These are phyloP conservation scores for Ophiostoma sp. DNA, from an alignment of 2,329 filamentous ascomycete genomes.

Conservation along the genomic window DNA sequence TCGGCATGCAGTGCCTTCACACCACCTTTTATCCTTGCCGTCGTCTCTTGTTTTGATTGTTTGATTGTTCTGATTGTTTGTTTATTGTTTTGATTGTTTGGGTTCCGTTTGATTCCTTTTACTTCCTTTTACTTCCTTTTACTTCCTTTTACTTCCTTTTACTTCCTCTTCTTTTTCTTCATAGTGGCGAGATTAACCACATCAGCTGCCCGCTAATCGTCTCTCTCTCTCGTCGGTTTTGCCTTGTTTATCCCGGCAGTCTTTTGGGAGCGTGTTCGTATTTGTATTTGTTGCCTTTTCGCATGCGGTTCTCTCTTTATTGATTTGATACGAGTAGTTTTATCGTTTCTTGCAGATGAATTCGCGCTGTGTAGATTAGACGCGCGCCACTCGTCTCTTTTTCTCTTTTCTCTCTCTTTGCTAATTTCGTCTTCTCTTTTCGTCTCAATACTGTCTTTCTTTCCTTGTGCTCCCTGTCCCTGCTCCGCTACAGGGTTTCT, in stretches of 20 bases:
- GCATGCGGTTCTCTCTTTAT: not conserved
- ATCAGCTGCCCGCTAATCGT: not conserved
- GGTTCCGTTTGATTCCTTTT: not conserved
- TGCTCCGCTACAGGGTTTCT: conserved; percentile 1
- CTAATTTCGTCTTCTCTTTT: not conserved
- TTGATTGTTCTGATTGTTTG: no score
- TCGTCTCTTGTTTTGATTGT: not conserved
- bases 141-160: not conserved
- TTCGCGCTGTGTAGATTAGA: not conserved
- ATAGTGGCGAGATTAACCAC: no score
- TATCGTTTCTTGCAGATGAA: not conserved
- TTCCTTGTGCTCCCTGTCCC: not conserved
- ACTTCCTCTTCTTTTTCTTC: no score
- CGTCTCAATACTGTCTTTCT: not conserved
- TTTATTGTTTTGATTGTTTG: not conserved
- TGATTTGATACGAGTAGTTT: not conserved
- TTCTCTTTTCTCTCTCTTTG: not conserved
- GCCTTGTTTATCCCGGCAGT: no score
- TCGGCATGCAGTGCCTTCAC: not conserved
- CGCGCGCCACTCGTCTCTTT: conserved; percentile 2
- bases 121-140: not conserved
- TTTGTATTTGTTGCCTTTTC: not conserved
- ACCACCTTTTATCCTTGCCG: not conserved
- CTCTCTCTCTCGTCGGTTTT: no score
- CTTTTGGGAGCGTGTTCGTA: no score